Conservation (phyloP, 371 early-diverging fungal genomes). For the Lichtheimia hyalospora region DNA sequence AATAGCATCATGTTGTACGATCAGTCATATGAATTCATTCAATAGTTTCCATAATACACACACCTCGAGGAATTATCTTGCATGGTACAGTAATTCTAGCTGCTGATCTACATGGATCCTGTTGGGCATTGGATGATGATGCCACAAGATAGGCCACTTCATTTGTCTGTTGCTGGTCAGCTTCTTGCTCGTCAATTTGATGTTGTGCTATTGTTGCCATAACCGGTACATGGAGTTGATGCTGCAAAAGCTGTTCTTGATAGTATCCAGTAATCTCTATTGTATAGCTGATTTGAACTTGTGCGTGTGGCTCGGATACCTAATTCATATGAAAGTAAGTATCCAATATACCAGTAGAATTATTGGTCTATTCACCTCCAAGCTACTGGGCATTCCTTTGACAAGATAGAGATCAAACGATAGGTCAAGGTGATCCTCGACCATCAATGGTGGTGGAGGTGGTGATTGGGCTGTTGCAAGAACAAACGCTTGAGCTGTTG, state of each 20-base stretch:
- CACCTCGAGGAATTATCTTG: slow-evolving; percentile 9
- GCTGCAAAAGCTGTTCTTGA: not conserved
- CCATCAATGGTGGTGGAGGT: not conserved
- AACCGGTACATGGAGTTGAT: not conserved
- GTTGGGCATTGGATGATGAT: not conserved
- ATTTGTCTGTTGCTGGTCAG: slow-evolving; percentile 3
- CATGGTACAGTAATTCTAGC: slow-evolving; percentile 9
- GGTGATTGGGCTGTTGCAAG: not conserved
- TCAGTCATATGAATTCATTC: no score
- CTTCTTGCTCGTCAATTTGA: not conserved
- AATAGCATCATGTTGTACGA: not conserved
- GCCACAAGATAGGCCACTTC: not conserved
- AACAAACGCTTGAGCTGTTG: not conserved
- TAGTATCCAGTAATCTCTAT: no score
- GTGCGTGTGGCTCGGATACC: slow-evolving; percentile 5
- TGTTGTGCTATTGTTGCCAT: not conserved
- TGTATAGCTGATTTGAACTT: not conserved
- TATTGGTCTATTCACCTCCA: slow-evolving; percentile 1
- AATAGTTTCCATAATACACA: no score
- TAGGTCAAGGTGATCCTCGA: not conserved
- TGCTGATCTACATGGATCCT: slow-evolving; percentile 7
- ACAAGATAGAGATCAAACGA: slow-evolving; percentile 6
- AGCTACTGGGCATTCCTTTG: slow-evolving; percentile 7
- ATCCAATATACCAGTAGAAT: not conserved
- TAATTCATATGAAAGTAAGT: no score